These are phyloP conservation scores for Ophiostoma montium DNA, from an alignment of 2,329 filamentous ascomycete genomes.

Conservation along the genomic window DNA sequence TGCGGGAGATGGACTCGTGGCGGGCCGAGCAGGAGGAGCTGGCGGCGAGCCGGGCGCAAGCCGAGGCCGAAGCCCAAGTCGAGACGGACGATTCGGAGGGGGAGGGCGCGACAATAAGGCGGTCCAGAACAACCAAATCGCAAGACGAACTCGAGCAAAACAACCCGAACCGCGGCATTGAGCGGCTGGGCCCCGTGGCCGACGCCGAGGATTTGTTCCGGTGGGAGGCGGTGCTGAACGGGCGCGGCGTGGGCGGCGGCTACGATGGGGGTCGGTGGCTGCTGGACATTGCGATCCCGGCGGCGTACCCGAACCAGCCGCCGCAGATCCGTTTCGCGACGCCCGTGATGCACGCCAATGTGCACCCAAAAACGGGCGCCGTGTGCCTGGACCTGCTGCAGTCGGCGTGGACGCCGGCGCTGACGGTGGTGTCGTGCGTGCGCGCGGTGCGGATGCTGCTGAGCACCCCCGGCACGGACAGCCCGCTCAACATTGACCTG, in stretches of 20 bases:
- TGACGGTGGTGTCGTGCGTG: slow-evolving; percentile 63
- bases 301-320: slow-evolving; percentile 63
- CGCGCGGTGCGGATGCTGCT: slow-evolving; percentile 60
- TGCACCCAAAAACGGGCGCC: slow-evolving; percentile 57
- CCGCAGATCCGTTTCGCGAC: slow-evolving; percentile 74
- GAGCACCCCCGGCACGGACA: slow-evolving; percentile 54
- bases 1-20: slow-evolving; percentile 44
- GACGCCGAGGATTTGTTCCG: slow-evolving; percentile 38
- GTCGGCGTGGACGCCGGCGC: slow-evolving; percentile 70
- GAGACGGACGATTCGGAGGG: background rate
- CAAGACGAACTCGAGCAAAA: slow-evolving; percentile 4
- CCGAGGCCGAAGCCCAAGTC: background rate
- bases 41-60: background rate
- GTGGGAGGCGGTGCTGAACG: slow-evolving; percentile 48
- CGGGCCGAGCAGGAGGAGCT: slow-evolving; percentile 29
- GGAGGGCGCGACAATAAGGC: too few species aligned
- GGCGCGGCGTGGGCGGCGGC: slow-evolving; percentile 37
- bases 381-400: slow-evolving; percentile 84
- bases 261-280: slow-evolving; percentile 68
- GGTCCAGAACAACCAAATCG: too few species aligned
- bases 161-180: slow-evolving; percentile 29
- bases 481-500: slow-evolving; percentile 66
- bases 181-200: slow-evolving; percentile 39
- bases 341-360: slow-evolving; percentile 73
- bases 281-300: slow-evolving; percentile 61